These are phyloP conservation scores for Paecilomyces fulvus DNA, from an alignment of 2,329 filamentous ascomycete species.

Conservation along the genomic window DNA sequence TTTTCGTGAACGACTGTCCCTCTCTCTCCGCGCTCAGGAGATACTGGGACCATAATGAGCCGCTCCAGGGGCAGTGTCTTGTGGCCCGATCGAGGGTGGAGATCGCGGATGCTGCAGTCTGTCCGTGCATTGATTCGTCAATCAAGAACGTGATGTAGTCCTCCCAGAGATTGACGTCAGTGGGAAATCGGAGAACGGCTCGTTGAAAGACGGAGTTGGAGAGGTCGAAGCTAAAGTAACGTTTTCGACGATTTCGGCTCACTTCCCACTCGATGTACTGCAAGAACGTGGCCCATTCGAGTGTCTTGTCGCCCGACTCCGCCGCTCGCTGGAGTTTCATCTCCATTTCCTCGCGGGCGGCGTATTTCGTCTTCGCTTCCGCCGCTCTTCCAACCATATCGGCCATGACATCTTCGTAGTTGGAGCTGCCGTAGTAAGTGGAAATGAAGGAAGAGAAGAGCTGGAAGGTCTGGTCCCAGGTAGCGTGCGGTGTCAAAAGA, in stretches of 20 bases:
- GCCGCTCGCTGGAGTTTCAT: constrained; percentile 43
- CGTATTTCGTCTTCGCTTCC: constrained; percentile 46
- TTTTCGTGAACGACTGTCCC: constrained; percentile 64
- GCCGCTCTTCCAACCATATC: constrained; percentile 43
- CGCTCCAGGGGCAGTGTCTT: constrained; percentile 87
- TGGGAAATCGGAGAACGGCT: constrained; percentile 64
- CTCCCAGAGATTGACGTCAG: constrained; percentile 69
- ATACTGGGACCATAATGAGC: constrained; percentile 81
- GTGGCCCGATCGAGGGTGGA: constrained; percentile 73
- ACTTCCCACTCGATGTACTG: constrained; percentile 86
- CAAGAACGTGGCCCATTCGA: constrained; percentile 45
- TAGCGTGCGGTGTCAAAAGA: constrained; percentile 49
- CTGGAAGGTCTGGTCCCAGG: constrained; percentile 52
- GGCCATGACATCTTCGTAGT: constrained; percentile 52
- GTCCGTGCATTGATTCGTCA: constrained; percentile 42
- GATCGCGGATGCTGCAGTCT: constrained; percentile 45
- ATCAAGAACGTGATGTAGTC: constrained; percentile 71
- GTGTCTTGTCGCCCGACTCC: constrained; percentile 43
- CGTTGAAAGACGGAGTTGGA: constrained; percentile 64
- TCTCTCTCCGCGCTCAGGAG: constrained; percentile 77
- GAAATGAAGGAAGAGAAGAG: constrained; percentile 53
- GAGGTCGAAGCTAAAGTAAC: constrained; percentile 45
- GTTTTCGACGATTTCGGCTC: constrained; percentile 50
- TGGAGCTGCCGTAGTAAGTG: constrained; percentile 40
- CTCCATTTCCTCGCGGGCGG: constrained; percentile 47